Base-by-base conservation (phyloP, 192 early-diverging fungal species). In the Mortierella hygrophila region DNA sequence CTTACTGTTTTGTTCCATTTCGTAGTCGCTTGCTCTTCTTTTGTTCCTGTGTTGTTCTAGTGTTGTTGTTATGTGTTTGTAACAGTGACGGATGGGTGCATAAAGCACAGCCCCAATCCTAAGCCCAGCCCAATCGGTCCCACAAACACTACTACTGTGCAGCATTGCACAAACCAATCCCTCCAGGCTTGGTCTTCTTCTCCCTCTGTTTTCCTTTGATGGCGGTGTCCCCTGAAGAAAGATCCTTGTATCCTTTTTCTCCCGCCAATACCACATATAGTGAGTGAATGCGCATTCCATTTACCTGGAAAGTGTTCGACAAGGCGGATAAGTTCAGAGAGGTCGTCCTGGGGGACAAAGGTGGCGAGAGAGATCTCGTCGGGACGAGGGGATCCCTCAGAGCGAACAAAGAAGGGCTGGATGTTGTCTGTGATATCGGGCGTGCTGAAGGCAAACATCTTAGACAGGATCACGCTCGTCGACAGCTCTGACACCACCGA, bases 241-340 rank as follows among this genome's bases (percentile, higher is more conserved):
- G 49, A 18, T 21, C 49, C 18, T 20, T 52, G 18, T 21, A 6
- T 20, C 49, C 49, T 0, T 52, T 52, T 21, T 52, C 16, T 52
- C 49, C 16, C 49, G 20, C 6, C 18, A 18, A 18, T 5, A 52
- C 3, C 49, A 46, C 49, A 52, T 16, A 52, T 16, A 52, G 18
- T 20, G 18, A 18, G 20, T 52, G 49, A 52, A 0, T 4, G 18
- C 21, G 3, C 16, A 15, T 15, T 11, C 44, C 44, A 46, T 46
- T 57, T 65, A 91, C 91, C 91, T 87, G 90, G 77, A 84, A 90
- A 92, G 20, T 82, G 70, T 63, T 88, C 89, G 6, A 88, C 86
- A 20, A 92, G 70, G 38, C 81, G 74, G 20, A 75, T 76, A 42
- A 92, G 78, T 57, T 89, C 89, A 42, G 81, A 81, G 74, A 87